Base-by-base conservation (phyloP, 768 basidiomycete genomes). In the Kwoniella dejecticola region DNA sequence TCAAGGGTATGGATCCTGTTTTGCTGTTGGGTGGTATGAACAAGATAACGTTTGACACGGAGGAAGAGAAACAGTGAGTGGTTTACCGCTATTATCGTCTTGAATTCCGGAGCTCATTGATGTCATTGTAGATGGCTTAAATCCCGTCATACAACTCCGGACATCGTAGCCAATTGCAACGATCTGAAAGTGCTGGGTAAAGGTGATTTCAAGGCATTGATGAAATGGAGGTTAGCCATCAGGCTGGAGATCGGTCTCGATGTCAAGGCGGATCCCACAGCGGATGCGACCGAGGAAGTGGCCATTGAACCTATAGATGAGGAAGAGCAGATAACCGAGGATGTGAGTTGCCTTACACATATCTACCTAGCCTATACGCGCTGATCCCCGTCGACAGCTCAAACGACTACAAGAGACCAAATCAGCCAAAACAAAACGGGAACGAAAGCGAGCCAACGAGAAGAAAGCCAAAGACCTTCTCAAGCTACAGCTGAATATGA, bases 141-240 rank as follows among this genome's bases (percentile, higher is more conserved):
- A 52, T 80, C 88, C 50, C 83, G 85, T 49, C 80, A 88, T 58
- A 96, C 91, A 21, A 88, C 89, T 1, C 76, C 82, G 0, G 95
- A 98, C 54, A 82, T 98, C 64, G 85, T 86, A 75, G 82, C 83
- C n/a, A 91, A 90, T 76, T 89, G 88, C 67, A 85, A 87, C 21
- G 96, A 99, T 82, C 83, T 99, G 67, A 97, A 95, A 77, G 96
- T 99, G 3, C 81, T 99, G 31, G 96, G 96, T 31, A 99, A 97
- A 81, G 89, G 94, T 27, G 96, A 99, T 75, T 99, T 99, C 82
- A 98, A 97, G 78, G 74, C 84, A 8, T 81, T 99, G 56, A 82
- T 98, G 60, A 97, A 88, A 81, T 99, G 95, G 95, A 85, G 96
- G 50, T 79, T 86, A 42, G 85, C 86, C 4, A 82, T 98, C 30